These are phyloP conservation scores for Nemania sp. DNA, from an alignment of 2,329 filamentous ascomycete species.

Conservation along the genomic window DNA sequence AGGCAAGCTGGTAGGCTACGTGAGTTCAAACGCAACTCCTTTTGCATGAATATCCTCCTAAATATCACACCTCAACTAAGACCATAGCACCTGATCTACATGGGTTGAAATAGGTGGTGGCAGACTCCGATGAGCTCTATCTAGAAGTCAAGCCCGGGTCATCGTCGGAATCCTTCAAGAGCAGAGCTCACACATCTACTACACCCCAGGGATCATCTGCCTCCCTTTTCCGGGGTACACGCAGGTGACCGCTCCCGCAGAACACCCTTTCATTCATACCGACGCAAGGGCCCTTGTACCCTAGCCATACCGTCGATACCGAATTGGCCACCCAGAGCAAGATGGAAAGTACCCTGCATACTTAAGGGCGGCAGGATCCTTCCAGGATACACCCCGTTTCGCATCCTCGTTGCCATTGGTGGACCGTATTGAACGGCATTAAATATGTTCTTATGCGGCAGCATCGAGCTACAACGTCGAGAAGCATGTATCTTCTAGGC, in stretches of 20 bases:
- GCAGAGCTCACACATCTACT: neutral
- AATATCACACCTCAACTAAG: neutral
- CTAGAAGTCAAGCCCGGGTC: neutral
- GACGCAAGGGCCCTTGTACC: conserved; percentile 3
- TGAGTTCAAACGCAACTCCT: too few species aligned
- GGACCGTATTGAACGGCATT: neutral
- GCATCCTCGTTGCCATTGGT: neutral
- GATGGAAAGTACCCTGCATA: conserved; percentile 20
- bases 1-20: too few species aligned
- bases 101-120: neutral
- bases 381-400: neutral
- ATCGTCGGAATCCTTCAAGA: neutral
- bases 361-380: neutral
- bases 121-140: neutral
- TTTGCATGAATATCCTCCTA: too few species aligned
- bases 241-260: conserved; percentile 2
- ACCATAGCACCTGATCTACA: neutral
- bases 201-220: neutral
- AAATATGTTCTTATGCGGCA: neutral
- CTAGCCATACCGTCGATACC: neutral
- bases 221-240: neutral
- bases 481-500: neutral
- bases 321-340: neutral
- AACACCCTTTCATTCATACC: neutral
- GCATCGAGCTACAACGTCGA: neutral